Evolutionary conservation across 2,329 filamentous ascomycete species (phyloP).

Genomic region (Xylariaceae sp.): DNA sequence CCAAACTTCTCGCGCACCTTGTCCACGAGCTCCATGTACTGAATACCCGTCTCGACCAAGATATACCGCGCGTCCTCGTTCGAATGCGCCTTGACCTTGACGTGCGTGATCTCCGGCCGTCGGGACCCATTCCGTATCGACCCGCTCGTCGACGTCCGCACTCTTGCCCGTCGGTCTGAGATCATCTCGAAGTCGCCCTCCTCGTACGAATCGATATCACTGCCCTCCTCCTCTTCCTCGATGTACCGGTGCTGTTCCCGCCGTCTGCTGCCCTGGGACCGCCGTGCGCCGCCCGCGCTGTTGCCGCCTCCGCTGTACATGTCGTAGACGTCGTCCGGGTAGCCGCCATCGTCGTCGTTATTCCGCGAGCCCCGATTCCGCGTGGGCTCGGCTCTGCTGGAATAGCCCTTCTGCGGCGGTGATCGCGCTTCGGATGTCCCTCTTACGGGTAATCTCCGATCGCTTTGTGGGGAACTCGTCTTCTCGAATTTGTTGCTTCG

Average conservation of each 20-base stretch:
- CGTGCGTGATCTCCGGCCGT: conserved; percentile 64
- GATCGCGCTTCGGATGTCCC: conserved; percentile 43
- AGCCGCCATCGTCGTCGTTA: conserved; percentile 50
- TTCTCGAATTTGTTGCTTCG: conserved; percentile 52
- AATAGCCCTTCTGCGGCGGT: conserved; percentile 41
- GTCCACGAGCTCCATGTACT: conserved; percentile 71
- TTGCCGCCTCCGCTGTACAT: conserved; percentile 47
- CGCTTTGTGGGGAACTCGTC: conserved; percentile 42
- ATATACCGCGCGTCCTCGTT: conserved; percentile 83
- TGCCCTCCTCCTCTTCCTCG: conserved; percentile 74
- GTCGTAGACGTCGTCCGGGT: conserved; percentile 66
- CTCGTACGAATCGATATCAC: conserved; percentile 68
- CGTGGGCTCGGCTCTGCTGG: conserved; percentile 37
- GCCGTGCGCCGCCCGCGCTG: conserved; percentile 36
- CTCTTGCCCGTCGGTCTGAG: conserved; percentile 44
- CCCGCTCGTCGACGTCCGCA: conserved; percentile 42
- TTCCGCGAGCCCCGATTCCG: conserved; percentile 36
- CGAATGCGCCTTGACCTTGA: conserved; percentile 87
- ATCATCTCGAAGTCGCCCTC: conserved; percentile 79
- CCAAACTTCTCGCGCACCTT: conserved; percentile 84
- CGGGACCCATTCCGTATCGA: conserved; percentile 51
- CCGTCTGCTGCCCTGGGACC: conserved; percentile 38
- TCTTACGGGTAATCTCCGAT: conserved; percentile 33
- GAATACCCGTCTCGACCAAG: conserved; percentile 68
- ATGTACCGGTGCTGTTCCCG: conserved; percentile 58